Evolutionary conservation across 2,329 filamentous ascomycete species (phyloP), one percentile per base, ranked within the genome.

Genomic region (Diaporthe citrichinensis): DNA sequence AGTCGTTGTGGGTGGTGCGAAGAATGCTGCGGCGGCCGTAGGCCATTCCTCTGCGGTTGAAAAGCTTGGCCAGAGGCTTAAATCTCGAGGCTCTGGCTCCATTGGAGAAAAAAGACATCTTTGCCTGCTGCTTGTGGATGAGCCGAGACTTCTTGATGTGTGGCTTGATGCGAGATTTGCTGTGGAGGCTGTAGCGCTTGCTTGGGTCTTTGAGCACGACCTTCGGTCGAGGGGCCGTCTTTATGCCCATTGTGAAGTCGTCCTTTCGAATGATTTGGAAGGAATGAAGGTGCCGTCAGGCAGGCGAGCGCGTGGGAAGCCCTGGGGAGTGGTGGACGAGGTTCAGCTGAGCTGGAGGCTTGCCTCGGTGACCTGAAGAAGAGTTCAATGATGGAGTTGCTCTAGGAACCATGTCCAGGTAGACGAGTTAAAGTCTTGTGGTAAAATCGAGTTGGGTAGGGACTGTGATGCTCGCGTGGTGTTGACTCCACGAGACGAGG

Each of bases 1-100:
- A 36, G 28, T 68, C 62, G 23, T 51, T 51, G 28, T 28, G 20
- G 2, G 9, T 28, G 3, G 62, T 68, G 28, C 46, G 62, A 20
- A 68, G 49, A 15, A 69, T 69, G 15, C 34, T 39, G n/a, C 20
- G 23, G 9, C 34, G 34, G 31, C 49, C 65, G 49, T 69, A 69
- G 1, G 23, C 14, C 65, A 69, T 69, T 39, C 65, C 65, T 15
- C 46, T 4, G n/a, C 49, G 49, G 10, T 36, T n/a, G n/a, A 69
- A 69, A 14, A 55, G n/a, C 46, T 55, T 53, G n/a, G 15, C 8
- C 2, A 69, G 49, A 20, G 46, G 65, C 34, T 28, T 41, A 34
- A 6, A 28, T 1, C 3, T 20, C 23, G 9, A 34, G 10, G 1
- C 1, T 3, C 25, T 28, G 34, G 23, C 8, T 28, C n/a, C 3